Conservation (phyloP, 257 asterid genomes). For the Solanum chmielewskii region DNA sequence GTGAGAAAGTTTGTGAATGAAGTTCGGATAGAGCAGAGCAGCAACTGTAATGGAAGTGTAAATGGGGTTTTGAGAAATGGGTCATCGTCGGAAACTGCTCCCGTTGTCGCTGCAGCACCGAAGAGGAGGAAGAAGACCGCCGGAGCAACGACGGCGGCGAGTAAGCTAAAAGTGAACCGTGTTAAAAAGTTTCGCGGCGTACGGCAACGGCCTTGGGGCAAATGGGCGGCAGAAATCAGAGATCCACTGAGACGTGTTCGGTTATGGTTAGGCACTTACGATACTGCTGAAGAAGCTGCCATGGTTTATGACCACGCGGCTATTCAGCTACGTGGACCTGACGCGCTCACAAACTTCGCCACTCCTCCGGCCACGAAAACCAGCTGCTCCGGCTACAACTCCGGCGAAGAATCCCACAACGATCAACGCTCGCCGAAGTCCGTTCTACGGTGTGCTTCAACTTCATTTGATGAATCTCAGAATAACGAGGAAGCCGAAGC, state of each 20-base stretch:
- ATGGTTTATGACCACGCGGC: conserved; percentile 99
- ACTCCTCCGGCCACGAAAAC: conserved; percentile 17
- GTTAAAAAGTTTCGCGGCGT: conserved; percentile 78
- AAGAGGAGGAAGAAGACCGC: conserved; percentile 30
- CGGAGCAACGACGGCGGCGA: conserved; percentile 3
- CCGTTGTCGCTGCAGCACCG: neutral
- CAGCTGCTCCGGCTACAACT: conserved; percentile 45
- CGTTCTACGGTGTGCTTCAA: conserved; percentile 41
- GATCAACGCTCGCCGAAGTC: conserved; percentile 61
- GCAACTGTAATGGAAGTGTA: conserved; percentile 6
- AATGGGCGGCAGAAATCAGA: conserved; percentile 99
- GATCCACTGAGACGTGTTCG: conserved; percentile 80
- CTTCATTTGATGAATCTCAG: conserved; percentile 27
- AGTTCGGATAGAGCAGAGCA: conserved; percentile 32
- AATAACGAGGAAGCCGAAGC: conserved; percentile 34
- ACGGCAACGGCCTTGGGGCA: conserved; percentile 95
- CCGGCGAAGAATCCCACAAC: conserved; percentile 61
- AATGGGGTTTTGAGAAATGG: conserved; percentile 5
- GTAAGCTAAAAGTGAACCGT: neutral
- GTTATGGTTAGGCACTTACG: conserved; percentile 85
- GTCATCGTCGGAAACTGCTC: neutral
- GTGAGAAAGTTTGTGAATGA: conserved; percentile 59
- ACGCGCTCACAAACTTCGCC: conserved; percentile 79
- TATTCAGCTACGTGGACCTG: conserved; percentile 82
- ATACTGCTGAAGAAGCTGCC: conserved; percentile 97